Percentiles rank a stretch among this genome's conserved stretches.
Conservation (phyloP, 306 rosid genomes). For the Herpetospermum pedunculosum region DNA sequence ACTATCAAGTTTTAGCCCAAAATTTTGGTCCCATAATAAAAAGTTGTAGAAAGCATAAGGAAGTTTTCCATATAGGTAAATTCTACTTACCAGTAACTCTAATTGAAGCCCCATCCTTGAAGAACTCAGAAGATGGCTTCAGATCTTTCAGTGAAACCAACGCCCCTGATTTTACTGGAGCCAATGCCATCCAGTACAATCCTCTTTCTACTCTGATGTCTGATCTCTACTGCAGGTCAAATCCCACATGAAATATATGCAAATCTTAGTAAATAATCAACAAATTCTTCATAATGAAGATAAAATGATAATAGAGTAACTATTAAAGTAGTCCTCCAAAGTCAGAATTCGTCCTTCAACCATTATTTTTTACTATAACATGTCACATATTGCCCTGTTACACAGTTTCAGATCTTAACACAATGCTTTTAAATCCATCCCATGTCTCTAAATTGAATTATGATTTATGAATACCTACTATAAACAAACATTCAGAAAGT, state of each 20-base stretch:
- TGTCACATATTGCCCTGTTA: neutral
- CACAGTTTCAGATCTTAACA: neutral
- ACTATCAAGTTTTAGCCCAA: neutral
- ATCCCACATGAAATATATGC: neutral
- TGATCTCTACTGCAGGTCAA: conserved; percentile 9
- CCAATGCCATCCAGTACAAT: conserved; percentile 19
- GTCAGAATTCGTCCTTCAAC: neutral
- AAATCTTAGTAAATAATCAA: neutral
- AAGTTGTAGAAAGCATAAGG: neutral
- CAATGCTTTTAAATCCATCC: neutral
- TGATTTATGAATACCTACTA: neutral
- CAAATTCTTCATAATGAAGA: neutral
- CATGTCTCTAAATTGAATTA: neutral
- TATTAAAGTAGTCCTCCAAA: neutral
- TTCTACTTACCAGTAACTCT: conserved; percentile 66
- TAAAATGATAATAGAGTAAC: neutral
- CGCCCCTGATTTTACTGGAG: conserved; percentile 46
- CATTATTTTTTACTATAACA: neutral
- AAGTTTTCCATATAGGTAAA: neutral
- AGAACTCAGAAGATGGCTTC: conserved; percentile 49
- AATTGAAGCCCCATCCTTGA: conserved; percentile 66
- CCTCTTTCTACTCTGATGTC: neutral
- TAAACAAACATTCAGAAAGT: neutral
- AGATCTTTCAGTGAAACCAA: conserved; percentile 35
- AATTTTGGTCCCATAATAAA: neutral